Percentiles rank a stretch among this genome's conserved stretches.
Conservation (phyloP, 2,329 filamentous ascomycete species). For the Dactylellina parvicollis region DNA sequence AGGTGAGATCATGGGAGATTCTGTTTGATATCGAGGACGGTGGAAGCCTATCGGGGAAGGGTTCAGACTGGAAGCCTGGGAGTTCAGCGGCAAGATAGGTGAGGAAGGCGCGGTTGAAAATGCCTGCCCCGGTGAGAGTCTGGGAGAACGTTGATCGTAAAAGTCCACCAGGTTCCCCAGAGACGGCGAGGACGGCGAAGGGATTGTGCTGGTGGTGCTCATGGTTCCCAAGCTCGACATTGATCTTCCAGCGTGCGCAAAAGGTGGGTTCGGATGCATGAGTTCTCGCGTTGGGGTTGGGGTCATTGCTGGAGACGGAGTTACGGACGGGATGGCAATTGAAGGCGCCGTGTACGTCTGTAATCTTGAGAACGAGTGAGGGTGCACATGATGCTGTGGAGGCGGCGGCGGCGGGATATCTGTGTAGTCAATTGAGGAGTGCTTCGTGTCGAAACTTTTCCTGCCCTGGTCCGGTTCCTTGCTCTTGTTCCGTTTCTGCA, state of each 20-base stretch:
- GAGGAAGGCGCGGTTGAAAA: slow-evolving; percentile 49
- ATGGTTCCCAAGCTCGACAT: slow-evolving; percentile 42
- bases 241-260: slow-evolving; percentile 38
- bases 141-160: slow-evolving; percentile 39
- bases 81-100: slow-evolving; percentile 27
- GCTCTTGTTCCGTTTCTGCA: slow-evolving; percentile 52
- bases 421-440: slow-evolving; percentile 31
- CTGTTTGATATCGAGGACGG: slow-evolving; percentile 43
- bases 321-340: slow-evolving; percentile 32
- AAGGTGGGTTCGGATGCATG: slow-evolving; percentile 27
- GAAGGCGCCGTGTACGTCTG: slow-evolving; percentile 37
- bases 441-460: slow-evolving; percentile 40
- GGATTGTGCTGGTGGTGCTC: neutral
- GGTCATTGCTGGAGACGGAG: slow-evolving; percentile 31
- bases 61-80: slow-evolving; percentile 21
- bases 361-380: slow-evolving; percentile 43
- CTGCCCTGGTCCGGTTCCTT: slow-evolving; percentile 44
- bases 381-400: slow-evolving; percentile 1
- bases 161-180: slow-evolving; percentile 46
- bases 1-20: slow-evolving; percentile 35
- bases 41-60: slow-evolving; percentile 47
- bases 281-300: slow-evolving; percentile 29
- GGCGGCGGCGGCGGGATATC: slow-evolving; percentile 12
- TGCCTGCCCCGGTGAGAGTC: slow-evolving; percentile 31
- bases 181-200: slow-evolving; percentile 33